phyloP scores from a whole-genome alignment of 164 flowering plant species.

The Vitis amurensis region DNA sequence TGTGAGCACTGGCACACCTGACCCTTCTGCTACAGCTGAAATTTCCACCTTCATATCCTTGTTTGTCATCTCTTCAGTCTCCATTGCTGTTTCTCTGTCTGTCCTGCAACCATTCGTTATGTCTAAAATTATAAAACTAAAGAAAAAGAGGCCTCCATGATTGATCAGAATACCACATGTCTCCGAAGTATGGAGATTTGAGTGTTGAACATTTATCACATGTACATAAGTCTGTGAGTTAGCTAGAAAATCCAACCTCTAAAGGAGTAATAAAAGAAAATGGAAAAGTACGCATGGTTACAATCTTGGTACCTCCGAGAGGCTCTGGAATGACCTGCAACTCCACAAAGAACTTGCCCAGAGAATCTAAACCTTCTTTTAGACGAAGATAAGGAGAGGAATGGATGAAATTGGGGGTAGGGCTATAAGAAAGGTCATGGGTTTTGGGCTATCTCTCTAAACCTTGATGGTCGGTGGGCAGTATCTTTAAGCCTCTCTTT shows the following conservation, averaged over 20 bases:
- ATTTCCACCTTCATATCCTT: conserved; percentile 21
- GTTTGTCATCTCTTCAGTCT: neutral
- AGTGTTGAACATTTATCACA: too few relatives aligned
- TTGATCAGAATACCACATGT: too few relatives aligned
- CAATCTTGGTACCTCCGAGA: neutral
- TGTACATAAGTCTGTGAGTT: too few relatives aligned
- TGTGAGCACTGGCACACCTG: conserved; percentile 18
- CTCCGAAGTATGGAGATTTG: too few relatives aligned
- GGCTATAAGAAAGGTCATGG: neutral
- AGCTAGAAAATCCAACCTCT: too few relatives aligned
- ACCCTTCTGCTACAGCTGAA: neutral
- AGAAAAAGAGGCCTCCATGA: neutral
- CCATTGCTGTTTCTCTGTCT: conserved; percentile 4
- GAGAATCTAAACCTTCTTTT: neutral
- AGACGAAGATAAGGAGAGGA: neutral
- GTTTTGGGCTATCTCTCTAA: neutral
- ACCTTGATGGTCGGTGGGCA: neutral
- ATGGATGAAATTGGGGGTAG: neutral
- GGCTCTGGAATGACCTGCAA: neutral
- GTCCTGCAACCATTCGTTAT: neutral
- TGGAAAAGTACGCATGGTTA: too few relatives aligned
- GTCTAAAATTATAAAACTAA: neutral
- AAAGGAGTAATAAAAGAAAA: too few relatives aligned
- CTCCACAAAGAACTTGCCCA: neutral
- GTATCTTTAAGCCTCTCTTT: neutral